Conservation (phyloP, 352 stramenopile genomes). For the Globisporangium parvum region DNA sequence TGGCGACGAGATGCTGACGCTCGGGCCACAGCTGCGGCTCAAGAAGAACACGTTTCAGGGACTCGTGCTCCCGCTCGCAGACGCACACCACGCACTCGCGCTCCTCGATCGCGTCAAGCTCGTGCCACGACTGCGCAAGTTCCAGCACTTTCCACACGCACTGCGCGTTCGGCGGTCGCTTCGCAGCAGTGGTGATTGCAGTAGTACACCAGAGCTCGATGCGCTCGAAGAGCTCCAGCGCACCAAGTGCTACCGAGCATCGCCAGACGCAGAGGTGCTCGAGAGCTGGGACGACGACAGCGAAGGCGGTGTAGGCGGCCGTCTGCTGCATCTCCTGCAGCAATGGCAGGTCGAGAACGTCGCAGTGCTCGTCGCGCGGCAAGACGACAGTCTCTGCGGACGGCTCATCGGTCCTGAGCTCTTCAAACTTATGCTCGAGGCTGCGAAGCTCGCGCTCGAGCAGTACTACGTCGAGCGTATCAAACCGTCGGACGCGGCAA, state of each 20-base stretch:
- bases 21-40: constrained; percentile 46
- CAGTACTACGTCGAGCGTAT: constrained; percentile 57
- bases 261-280: constrained; percentile 24
- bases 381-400: constrained; percentile 58
- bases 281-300: constrained; percentile 55
- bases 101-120: constrained; percentile 22
- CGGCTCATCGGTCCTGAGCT: constrained; percentile 56
- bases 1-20: constrained; percentile 20
- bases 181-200: neutral
- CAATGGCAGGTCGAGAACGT: constrained; percentile 79
- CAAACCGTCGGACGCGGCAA: constrained; percentile 37
- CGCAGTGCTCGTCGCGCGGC: constrained; percentile 51
- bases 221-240: constrained; percentile 2
- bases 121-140: constrained; percentile 34
- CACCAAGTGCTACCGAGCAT: constrained; percentile 4
- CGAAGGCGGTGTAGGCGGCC: constrained; percentile 52
- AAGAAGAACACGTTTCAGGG: constrained; percentile 74
- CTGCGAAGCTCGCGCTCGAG: constrained; percentile 69
- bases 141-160: constrained; percentile 43
- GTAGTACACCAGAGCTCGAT: neutral
- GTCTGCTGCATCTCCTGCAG: constrained; percentile 74
- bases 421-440: constrained; percentile 63
- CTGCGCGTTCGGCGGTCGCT: constrained; percentile 24
- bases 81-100: constrained; percentile 16
- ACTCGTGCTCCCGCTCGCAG: constrained; percentile 38